Base-by-base conservation (phyloP, 768 basidiomycete genomes). In the Pilatotrama ljubarskyi region DNA sequence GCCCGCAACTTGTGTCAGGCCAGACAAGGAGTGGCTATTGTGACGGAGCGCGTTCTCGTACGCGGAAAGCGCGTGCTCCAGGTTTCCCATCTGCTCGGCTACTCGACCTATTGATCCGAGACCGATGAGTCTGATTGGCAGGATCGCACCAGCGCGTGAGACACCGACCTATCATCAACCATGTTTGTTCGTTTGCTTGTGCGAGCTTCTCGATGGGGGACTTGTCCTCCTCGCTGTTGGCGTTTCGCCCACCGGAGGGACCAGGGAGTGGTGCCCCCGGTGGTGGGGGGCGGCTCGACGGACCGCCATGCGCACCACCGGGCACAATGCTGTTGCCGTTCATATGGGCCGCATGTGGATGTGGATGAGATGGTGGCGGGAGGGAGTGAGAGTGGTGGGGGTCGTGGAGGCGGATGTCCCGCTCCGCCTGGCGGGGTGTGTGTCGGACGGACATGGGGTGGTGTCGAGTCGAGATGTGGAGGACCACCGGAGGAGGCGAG, bases 1-100 rank as follows among this genome's bases (percentile, higher is more conserved):
- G 64, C 92, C 90, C 70, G 95, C 96, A 41, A 96, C 92, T 72
- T 95, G 92, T 38, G 91, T 94, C 64, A 98, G 85, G 41, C 93
- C 95, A 69, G 88, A 81, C 64, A 96, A 81, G 69, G 92, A 95
- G 74, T 86, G 84, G 69, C 95, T 90, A 70, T 98, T 98, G 79
- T 98, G 95, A 75, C 94, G 87, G 65, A 98, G 82, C 2, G 95
- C 95, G 70, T 91, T 88, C 76, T 98, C 96, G 77, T 98, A 99
- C 61, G 95, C 93, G 43, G 84, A 84, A 67, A 93, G 81, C 48
- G 97, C 96, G 64, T 94, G 88, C 70, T 97, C 95, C 69, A 92
- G 82, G 78, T 98, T 93, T 64, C 87, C 84, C 86, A 98, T 91
- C 73, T 95, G 93, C 74, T 98, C 97, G 50, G 95, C 94, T 55